Conservation (phyloP, 371 early-diverging fungal species). For the Mortierella sp. region DNA sequence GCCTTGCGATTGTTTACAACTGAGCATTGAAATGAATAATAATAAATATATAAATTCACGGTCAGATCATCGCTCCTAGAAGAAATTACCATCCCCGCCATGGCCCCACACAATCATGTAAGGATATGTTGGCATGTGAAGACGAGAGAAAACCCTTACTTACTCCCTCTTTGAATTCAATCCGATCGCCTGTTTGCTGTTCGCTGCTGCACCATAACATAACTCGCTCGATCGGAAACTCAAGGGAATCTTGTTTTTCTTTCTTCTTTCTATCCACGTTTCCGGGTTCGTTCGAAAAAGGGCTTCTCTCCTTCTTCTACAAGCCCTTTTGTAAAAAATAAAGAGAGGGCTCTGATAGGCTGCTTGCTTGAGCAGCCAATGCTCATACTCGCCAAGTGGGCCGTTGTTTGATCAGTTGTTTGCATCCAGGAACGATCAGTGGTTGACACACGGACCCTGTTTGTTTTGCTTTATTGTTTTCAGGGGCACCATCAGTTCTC, state of each 20-base stretch:
- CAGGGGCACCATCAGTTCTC: not conserved
- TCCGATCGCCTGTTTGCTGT: not conserved
- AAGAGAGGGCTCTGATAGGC: slow-evolving; percentile 8
- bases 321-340: not conserved
- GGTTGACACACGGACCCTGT: slow-evolving; percentile 3
- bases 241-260: not conserved
- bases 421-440: not conserved
- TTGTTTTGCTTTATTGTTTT: not conserved
- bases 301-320: not conserved
- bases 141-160: not conserved
- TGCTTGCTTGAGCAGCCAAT: not conserved
- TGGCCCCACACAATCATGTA: not conserved
- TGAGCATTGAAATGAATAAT: not conserved
- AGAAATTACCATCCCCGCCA: not conserved
- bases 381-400: not conserved
- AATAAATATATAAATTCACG: not conserved
- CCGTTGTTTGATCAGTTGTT: not conserved
- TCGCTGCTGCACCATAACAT: not conserved
- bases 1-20: not conserved
- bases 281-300: not conserved
- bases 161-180: not conserved
- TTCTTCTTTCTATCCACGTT: not conserved
- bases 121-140: slow-evolving; percentile 10
- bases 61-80: slow-evolving; percentile 1
- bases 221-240: slow-evolving; percentile 5